phyloP scores from a whole-genome alignment of 768 basidiomycete species.

The Kwoniella heveanensis region DNA sequence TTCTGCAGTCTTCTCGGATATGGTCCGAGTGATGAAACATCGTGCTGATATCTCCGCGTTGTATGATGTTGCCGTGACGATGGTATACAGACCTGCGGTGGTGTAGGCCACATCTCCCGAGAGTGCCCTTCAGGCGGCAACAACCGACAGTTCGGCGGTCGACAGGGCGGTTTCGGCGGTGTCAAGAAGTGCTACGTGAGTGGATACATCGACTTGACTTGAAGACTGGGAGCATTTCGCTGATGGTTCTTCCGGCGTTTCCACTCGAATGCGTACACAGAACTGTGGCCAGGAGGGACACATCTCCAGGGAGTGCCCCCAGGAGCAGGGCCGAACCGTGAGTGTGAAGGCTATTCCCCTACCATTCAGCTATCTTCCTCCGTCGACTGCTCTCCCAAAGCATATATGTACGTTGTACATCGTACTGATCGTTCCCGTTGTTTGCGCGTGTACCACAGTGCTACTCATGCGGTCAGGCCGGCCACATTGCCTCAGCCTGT shows the following conservation, averaged over 20 bases:
- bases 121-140: conserved; percentile 52
- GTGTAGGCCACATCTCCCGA: conserved; percentile 56
- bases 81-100: conserved; percentile 54
- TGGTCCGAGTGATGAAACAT: neutral
- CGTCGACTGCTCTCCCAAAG: no score
- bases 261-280: conserved; percentile 34
- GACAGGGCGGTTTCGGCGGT: conserved; percentile 39
- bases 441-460: conserved; percentile 33
- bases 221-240: no score
- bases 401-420: no score
- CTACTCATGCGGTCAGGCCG: conserved; percentile 51
- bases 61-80: neutral
- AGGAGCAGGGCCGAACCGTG: conserved; percentile 47
- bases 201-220: no score
- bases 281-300: conserved; percentile 57
- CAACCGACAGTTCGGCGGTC: conserved; percentile 32
- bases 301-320: conserved; percentile 56
- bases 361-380: conserved; percentile 1
- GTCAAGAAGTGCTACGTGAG: conserved; percentile 56
- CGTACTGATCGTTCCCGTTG: neutral
- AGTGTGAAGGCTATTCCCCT: conserved; percentile 7
- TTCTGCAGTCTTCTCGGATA: neutral
- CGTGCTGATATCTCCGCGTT: neutral
- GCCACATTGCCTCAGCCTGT: conserved; percentile 55
- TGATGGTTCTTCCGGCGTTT: no score